Evolutionary conservation across 2,329 filamentous ascomycete genomes (phyloP), one percentile per base, ranked within the genome.

Genomic region (Periconia macrospinosa): DNA sequence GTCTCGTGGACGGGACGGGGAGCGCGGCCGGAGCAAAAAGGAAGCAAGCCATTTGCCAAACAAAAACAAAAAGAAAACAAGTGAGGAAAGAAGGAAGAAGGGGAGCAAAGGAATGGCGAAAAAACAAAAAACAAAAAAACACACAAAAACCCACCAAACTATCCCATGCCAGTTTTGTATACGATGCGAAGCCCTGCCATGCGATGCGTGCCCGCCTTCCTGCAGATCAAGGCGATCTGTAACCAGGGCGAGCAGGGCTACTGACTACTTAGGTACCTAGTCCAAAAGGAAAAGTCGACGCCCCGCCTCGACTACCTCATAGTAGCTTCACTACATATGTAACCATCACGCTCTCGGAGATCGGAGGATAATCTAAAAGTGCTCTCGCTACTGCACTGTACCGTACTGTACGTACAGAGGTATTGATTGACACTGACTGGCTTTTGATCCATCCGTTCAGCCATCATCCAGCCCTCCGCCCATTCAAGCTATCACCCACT

Each of bases 171-270:
- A n/a, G 3, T 37, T 37, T n/a, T 37, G 33, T n/a, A 37, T 37
- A 37, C 11, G 15, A 14, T 37, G 33, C 11, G 15, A 23, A 44
- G 19, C 13, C 41, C 41, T 17, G 41, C 42, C 42, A 44, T 37
- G 33, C 33, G 33, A 37, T 37, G 42, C 18, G 23, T 42, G 41
- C 41, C 41, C 17, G 43, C 47, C 50, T 45, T 49, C 57, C 53
- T 63, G 69, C 61, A 67, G 68, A 72, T 73, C 69, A 61, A 69
- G 67, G 59, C 67, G 70, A 72, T 72, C 33, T 69, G 67, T 71
- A 68, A 72, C 68, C 59, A 64, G 65, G 68, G 66, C 65, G 58
- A 64, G 55, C 65, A 67, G 62, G 66, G 63, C 33, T 37, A 37
- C 33, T n/a, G 15, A 37, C 33, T 37, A 37, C 33, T 13, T 37